Percentiles rank a stretch among this genome's conserved stretches.
Conservation (phyloP, 495 filamentous ascomycete species). For the Beverwykella pulmonaria region DNA sequence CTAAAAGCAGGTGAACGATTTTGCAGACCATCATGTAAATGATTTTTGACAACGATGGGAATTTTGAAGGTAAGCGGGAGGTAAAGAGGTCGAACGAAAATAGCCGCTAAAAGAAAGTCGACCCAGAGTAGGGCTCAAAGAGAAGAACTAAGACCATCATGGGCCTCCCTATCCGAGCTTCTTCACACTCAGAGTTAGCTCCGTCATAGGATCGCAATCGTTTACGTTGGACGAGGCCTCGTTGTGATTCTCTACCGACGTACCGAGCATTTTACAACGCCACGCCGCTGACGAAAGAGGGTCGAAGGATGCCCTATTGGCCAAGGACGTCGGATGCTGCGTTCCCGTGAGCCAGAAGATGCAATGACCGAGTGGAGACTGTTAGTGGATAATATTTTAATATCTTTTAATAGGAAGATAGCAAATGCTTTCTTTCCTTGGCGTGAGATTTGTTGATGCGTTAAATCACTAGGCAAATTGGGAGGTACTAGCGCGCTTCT, state of each 20-base stretch:
- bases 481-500: not conserved
- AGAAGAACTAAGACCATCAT: not conserved
- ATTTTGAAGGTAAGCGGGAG: not conserved
- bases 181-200: not conserved
- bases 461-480: not conserved
- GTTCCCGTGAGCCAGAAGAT: not conserved
- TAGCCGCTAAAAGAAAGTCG: not conserved
- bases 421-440: not conserved
- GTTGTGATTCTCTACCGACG: not conserved
- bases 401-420: not conserved
- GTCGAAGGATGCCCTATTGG: not conserved
- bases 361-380: not conserved
- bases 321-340: not conserved
- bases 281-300: not conserved
- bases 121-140: not conserved
- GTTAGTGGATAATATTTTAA: not conserved
- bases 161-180: not conserved
- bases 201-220: not conserved
- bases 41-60: not conserved
- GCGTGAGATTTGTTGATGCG: not conserved
- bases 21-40: constrained; percentile 1
- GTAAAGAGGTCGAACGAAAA: not conserved
- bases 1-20: not conserved
- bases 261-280: not conserved
- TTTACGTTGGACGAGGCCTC: not conserved